Base-by-base conservation (phyloP, 2,329 filamentous ascomycete species). In the Metarhizium album region DNA sequence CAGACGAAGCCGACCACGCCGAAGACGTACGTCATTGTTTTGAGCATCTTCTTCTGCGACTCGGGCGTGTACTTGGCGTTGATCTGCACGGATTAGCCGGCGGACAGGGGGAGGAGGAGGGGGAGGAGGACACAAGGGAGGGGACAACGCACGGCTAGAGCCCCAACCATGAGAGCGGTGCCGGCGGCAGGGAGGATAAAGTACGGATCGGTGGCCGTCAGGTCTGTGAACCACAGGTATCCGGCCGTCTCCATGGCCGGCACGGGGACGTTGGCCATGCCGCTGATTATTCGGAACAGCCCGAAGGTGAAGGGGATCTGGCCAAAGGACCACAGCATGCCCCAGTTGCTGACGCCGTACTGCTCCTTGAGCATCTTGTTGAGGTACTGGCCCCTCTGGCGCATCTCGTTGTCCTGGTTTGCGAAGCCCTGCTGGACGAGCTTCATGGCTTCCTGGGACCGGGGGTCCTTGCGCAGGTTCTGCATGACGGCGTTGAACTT, bases 261-360 rank as follows among this genome's bases (percentile, higher is more conserved):
- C 4, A 96, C 88, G 3, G 91, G 91, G 46, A 97, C 70, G 22
- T 74, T 66, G 1, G 80, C 68, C 86, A 95, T 94, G 57, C 76
- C 83, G 49, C 80, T 77, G 55, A 94, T 66, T 45, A 91, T 73
- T 53, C 86, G 81, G 74, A 91, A 97, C 53, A 86, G 83, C 59
- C 90, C 89, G 65, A 82, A 89, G 54, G 85, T 86, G 56, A 95
- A 73, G 4, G 90, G 83, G 13, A 85, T 60, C 59, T 76, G 71
- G 3, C 67, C 45, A 42, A 73, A 60, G 14, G 64, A 58, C 69
- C 70, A 71, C 31, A 69, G 48, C 53, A 70, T 64, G 55, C 62
- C 61, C 35, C 54, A 47, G 48, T 62, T 63, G 49, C 60, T 63
- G 31, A 65, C 65, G 16, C 62, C 62, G 48, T 72, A 66, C 55